Evolutionary conservation across 331 rosid species (phyloP), one percentile per base, ranked within the genome.

Genomic region (Quercus phellos): DNA sequence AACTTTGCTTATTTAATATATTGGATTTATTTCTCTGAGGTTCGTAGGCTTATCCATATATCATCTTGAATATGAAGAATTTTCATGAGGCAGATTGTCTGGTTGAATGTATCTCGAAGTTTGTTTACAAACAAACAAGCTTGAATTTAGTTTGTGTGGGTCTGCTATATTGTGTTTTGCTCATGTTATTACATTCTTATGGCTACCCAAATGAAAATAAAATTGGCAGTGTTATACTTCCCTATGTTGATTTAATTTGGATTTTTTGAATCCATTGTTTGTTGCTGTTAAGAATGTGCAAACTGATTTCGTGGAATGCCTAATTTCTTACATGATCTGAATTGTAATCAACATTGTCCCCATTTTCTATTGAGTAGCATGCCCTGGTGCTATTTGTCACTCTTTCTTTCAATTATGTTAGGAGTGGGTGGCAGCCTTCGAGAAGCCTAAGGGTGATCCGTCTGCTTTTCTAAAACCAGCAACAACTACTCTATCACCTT

Each of bases 381-480:
- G 76, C 77, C 55, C 63, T 46, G 42, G 38, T 79, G 35, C 6
- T 22, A 34, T 9, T 29, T 17, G 69, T 76, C 71, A 43, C 68
- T 64, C 1, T 64, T 70, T 63, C 74, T 67, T 63, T 72, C 46
- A 34, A 32, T 66, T 66, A 6, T 32, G 50, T 67, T 83, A 94
- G 97, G 87, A 78, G 38, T 94, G 96, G 93, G 96, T 94, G 82
- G 97, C 93, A 51, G 86, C 91, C 51, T 94, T 92, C 74, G 97
- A 94, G 88, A 94, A 94, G 80, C 97, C 98, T 30, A 94, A 94
- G 81, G 97, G 97, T 42, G 84, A 92, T 73, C 98, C 98, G 67
- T 89, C 97, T 69, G 92, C 96, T n/a, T 94, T 94, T 86, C 66
- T 85, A 13, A 90, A 66, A 77, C 98, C 97, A 17, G 97, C 93